Conservation (phyloP, 169 alveolate genomes). For the Cryptosporidium ubiquitum region DNA sequence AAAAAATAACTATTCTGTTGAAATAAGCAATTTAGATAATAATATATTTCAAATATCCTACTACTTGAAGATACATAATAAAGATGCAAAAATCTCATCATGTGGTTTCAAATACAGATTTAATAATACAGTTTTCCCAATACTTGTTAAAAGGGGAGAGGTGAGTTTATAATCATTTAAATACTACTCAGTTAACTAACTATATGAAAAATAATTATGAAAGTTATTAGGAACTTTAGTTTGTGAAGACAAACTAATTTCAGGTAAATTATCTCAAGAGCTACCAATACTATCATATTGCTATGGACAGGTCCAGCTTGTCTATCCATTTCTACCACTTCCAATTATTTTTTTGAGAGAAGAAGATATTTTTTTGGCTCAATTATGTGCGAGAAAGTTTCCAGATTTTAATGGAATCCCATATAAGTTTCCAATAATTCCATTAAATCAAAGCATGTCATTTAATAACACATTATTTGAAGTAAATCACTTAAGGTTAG, state of each 20-base stretch:
- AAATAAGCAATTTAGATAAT: neutral
- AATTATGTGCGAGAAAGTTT: conserved; percentile 17
- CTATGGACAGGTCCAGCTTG: conserved; percentile 49
- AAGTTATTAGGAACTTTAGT: conserved; percentile 24
- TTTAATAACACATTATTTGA: conserved; percentile 38
- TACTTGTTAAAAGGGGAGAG: conserved; percentile 54
- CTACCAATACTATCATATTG: conserved; percentile 15
- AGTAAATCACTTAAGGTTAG: neutral
- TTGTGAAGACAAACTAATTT: neutral
- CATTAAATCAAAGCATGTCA: neutral
- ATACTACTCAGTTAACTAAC: neutral
- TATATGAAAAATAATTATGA: neutral
- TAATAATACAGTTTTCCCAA: conserved; percentile 12
- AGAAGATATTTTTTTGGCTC: conserved; percentile 51
- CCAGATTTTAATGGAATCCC: conserved; percentile 48
- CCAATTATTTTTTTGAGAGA: conserved; percentile 16
- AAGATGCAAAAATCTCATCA: neutral
- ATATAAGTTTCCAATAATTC: conserved; percentile 37
- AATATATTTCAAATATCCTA: conserved; percentile 8
- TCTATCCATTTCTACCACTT: conserved; percentile 49
- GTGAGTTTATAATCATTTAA: conserved; percentile 3
- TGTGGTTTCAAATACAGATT: conserved; percentile 46
- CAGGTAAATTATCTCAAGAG: neutral
- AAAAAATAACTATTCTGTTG: neutral
- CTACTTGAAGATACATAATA: neutral